These are phyloP conservation scores for Fusarium cyanostomum DNA, from an alignment of 2,329 filamentous ascomycete species.

Conservation along the genomic window DNA sequence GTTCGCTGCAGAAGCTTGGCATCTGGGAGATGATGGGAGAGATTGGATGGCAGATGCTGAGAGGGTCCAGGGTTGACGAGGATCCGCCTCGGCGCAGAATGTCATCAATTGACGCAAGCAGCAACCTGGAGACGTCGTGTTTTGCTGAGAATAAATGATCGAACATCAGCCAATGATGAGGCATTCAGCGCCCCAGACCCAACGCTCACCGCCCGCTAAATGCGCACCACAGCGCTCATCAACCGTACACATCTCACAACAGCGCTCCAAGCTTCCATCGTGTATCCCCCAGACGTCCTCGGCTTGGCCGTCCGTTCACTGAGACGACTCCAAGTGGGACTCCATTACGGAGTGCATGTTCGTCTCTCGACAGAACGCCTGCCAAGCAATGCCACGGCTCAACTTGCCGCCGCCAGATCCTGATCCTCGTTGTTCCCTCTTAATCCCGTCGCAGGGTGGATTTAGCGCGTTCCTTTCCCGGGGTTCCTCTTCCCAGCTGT, in stretches of 20 bases:
- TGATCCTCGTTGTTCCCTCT: neutral
- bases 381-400: constrained; percentile 9
- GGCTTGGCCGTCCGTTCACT: neutral
- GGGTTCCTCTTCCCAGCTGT: neutral
- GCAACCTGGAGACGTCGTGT: neutral
- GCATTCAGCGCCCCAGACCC: neutral
- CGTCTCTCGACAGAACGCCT: neutral
- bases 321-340: constrained; percentile 4
- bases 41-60: constrained; percentile 13
- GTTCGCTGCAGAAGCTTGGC: constrained; percentile 10
- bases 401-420: neutral
- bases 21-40: constrained; percentile 4
- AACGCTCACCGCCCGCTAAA: constrained; percentile 17
- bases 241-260: neutral
- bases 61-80: constrained; percentile 22
- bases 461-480: neutral
- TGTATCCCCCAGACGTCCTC: neutral
- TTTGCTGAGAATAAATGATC: too few relatives aligned
- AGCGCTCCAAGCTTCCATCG: neutral
- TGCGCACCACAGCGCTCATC: constrained; percentile 3
- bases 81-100: neutral
- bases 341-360: too few relatives aligned
- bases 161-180: neutral
- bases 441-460: neutral
- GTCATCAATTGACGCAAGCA: neutral